A percentile compares a stretch with the other conserved stretches of the same genome.
Conservation (phyloP, 2,329 filamentous ascomycete species). For the Cadophora malorum region DNA sequence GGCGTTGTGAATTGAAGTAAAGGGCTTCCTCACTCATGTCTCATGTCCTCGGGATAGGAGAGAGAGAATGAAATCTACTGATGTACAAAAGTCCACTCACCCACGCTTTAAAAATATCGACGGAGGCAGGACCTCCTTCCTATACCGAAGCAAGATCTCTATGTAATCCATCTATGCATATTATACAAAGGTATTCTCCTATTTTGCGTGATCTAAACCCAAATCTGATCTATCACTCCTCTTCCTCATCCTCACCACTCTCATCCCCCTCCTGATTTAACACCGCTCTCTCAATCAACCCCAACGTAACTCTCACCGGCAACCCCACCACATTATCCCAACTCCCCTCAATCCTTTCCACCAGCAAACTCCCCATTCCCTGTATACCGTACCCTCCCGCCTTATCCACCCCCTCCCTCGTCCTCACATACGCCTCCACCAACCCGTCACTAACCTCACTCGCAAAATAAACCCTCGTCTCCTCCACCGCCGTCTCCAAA, state of each 20-base stretch:
- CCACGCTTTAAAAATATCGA: not conserved
- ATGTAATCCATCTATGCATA: not conserved
- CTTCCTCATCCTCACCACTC: constrained; percentile 49
- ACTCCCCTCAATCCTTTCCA: constrained; percentile 87
- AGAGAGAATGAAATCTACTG: too few relatives aligned
- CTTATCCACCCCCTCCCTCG: constrained; percentile 93
- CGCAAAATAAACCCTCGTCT: constrained; percentile 91
- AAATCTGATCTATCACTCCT: constrained; percentile 17
- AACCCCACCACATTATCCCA: constrained; percentile 95
- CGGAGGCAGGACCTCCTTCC: not conserved
- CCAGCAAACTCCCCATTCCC: constrained; percentile 82
- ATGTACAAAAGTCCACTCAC: not conserved
- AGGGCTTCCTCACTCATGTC: too few relatives aligned
- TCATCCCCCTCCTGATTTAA: constrained; percentile 70
- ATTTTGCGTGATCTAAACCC: not conserved
- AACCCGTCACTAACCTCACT: constrained; percentile 78
- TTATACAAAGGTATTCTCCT: not conserved
- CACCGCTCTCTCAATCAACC: constrained; percentile 87
- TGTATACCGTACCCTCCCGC: constrained; percentile 96
- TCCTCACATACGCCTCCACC: constrained; percentile 81
- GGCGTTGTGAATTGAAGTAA: not conserved
- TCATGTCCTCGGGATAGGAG: too few relatives aligned
- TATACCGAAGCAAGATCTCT: not conserved
- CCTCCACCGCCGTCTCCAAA: constrained; percentile 81
- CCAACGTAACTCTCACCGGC: constrained; percentile 78